Conservation (phyloP, 176 grass and related monocot species). For the Musa beccarii region DNA sequence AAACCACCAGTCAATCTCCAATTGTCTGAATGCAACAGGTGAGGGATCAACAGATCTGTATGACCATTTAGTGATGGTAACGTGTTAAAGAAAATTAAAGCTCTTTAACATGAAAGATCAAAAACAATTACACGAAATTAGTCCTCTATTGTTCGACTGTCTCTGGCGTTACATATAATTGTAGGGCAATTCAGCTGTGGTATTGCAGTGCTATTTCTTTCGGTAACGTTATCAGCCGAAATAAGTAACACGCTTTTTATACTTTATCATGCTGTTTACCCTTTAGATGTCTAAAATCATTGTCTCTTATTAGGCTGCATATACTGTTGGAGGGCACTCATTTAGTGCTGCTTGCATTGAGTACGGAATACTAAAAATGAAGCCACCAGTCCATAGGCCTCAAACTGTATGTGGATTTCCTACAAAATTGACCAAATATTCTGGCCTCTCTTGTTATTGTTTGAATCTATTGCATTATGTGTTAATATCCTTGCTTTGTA, state of each 20-base stretch:
- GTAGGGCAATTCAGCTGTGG: not conserved
- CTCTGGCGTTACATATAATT: not conserved
- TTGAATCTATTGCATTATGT: not conserved
- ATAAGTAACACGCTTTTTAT: too few relatives aligned
- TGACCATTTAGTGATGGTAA: too few relatives aligned
- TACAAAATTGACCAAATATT: not conserved
- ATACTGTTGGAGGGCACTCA: conserved; percentile 71
- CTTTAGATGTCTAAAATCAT: not conserved
- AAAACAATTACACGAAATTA: too few relatives aligned
- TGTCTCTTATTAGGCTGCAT: conserved; percentile 48
- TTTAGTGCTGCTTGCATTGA: conserved; percentile 91
- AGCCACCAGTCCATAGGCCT: conserved; percentile 65
- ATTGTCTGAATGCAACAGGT: too few relatives aligned
- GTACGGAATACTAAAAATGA: conserved; percentile 85
- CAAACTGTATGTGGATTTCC: conserved; percentile 52
- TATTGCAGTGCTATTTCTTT: too few relatives aligned
- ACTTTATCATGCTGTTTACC: not conserved
- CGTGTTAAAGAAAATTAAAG: too few relatives aligned
- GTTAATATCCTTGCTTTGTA: not conserved
- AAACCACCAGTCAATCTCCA: too few relatives aligned
- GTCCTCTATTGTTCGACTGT: too few relatives aligned
- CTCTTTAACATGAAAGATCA: too few relatives aligned
- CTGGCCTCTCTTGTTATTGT: not conserved
- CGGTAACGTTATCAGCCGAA: too few relatives aligned
- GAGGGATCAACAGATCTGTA: too few relatives aligned